phyloP scores from a whole-genome alignment of 805 yeast genomes.

The Starmerella floricola region DNA sequence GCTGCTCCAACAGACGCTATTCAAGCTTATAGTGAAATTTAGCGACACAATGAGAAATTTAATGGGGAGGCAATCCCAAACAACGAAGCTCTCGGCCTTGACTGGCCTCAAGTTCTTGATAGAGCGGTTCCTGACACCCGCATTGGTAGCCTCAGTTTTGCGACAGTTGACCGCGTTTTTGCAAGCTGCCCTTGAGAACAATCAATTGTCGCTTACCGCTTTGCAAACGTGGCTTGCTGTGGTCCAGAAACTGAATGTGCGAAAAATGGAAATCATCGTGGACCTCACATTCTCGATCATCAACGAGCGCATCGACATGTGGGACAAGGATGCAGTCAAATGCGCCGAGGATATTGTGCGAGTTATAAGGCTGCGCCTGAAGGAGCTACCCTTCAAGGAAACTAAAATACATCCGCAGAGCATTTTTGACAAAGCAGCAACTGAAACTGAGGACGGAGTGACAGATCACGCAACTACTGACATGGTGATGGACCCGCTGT shows the following conservation, averaged over 20 bases:
- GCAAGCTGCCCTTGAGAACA: constrained; percentile 60
- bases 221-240: constrained; percentile 58
- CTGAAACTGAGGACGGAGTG: too few species aligned
- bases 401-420: constrained; percentile 11
- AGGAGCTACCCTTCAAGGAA: background rate
- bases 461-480: too few species aligned
- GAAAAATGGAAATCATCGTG: constrained; percentile 38
- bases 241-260: constrained; percentile 42
- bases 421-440: background rate
- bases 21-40: constrained; percentile 43
- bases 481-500: too few species aligned
- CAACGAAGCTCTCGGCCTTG: constrained; percentile 45
- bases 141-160: constrained; percentile 15
- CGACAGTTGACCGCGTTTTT: constrained; percentile 69
- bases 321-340: constrained; percentile 37
- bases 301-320: constrained; percentile 40
- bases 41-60: constrained; percentile 68
- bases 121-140: constrained; percentile 6
- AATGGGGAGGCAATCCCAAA: constrained; percentile 56
- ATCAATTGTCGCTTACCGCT: constrained; percentile 47
- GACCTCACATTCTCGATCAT: constrained; percentile 65
- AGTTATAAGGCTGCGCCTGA: background rate
- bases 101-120: constrained; percentile 63
- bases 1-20: constrained; percentile 15
- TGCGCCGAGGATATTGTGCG: constrained; percentile 8